These are phyloP conservation scores for Edaphochlamys debaryana DNA, from an alignment of 139 green algal genomes.

Conservation along the genomic window DNA sequence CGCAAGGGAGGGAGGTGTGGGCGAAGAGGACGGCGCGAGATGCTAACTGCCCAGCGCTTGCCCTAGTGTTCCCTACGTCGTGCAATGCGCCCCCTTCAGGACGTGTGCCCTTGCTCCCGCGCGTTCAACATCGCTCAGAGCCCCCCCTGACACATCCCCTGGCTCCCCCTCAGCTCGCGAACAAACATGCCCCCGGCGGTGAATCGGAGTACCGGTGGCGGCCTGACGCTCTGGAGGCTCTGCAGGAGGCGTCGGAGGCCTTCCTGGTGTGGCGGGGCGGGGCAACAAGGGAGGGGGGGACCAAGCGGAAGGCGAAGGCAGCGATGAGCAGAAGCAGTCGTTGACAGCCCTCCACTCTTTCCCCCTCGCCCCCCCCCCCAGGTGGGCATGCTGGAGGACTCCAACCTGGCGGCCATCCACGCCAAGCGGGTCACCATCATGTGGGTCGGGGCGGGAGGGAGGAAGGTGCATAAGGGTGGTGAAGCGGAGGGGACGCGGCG, in stretches of 20 bases:
- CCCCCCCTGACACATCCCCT: too few relatives aligned
- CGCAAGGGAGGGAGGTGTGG: too few relatives aligned
- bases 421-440: slow-evolving; percentile 95
- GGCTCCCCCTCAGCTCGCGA: slow-evolving; percentile 12
- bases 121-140: too few relatives aligned
- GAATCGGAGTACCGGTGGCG: slow-evolving; percentile 96
- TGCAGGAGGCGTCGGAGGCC: slow-evolving; percentile 97
- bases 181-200: slow-evolving; percentile 60
- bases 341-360: background rate
- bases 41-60: too few relatives aligned
- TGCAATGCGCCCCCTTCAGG: too few relatives aligned
- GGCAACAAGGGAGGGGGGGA: too few relatives aligned
- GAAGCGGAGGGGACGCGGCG: background rate
- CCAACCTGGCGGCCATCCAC: slow-evolving; percentile 92
- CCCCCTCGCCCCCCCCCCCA: background rate
- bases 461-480: too few relatives aligned
- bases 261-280: slow-evolving; percentile 97
- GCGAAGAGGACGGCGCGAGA: too few relatives aligned
- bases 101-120: too few relatives aligned
- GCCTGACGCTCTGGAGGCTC: slow-evolving; percentile 70
- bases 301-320: too few relatives aligned
- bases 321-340: too few relatives aligned
- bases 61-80: too few relatives aligned
- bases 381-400: slow-evolving; percentile 95
- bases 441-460: slow-evolving; percentile 29